Percentiles rank a stretch among this genome's conserved stretches.
Conservation (phyloP, 805 yeast species). For the Saturnispora saitoi region DNA sequence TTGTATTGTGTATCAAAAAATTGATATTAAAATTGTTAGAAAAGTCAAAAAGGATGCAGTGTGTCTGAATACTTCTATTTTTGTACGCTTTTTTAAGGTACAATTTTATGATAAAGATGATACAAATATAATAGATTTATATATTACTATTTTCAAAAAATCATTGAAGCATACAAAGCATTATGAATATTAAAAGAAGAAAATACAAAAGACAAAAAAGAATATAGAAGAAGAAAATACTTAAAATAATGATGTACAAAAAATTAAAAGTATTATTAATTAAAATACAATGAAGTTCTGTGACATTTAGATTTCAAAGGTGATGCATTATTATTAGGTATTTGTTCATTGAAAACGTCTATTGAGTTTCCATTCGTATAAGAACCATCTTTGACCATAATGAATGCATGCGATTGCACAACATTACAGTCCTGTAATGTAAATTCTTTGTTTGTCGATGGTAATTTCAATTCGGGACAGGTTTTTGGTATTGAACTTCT, state of each 20-base stretch:
- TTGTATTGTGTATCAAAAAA: too few species aligned
- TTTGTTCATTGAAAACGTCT: neutral
- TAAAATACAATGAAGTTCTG: slow-evolving; percentile 11
- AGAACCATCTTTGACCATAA: neutral
- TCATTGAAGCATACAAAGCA: too few species aligned
- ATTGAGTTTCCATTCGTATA: neutral
- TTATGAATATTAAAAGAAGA: neutral
- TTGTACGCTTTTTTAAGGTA: too few species aligned
- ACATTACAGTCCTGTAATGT: neutral
- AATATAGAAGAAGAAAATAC: neutral
- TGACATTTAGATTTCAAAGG: slow-evolving; percentile 1
- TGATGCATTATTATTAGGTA: neutral
- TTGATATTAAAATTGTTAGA: too few species aligned
- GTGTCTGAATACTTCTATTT: too few species aligned
- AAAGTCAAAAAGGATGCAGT: too few species aligned
- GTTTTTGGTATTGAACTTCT: neutral
- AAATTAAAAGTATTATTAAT: neutral
- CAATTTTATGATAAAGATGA: too few species aligned
- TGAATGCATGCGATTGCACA: neutral
- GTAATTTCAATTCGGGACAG: neutral
- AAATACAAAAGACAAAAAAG: neutral
- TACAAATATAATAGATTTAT: too few species aligned
- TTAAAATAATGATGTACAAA: neutral
- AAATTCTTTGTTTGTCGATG: neutral
- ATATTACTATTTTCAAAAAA: too few species aligned